Percentiles rank a stretch among this genome's conserved stretches.
phyloP scores from a whole-genome alignment of 2,329 filamentous ascomycete species.

The Curvularia sp. region DNA sequence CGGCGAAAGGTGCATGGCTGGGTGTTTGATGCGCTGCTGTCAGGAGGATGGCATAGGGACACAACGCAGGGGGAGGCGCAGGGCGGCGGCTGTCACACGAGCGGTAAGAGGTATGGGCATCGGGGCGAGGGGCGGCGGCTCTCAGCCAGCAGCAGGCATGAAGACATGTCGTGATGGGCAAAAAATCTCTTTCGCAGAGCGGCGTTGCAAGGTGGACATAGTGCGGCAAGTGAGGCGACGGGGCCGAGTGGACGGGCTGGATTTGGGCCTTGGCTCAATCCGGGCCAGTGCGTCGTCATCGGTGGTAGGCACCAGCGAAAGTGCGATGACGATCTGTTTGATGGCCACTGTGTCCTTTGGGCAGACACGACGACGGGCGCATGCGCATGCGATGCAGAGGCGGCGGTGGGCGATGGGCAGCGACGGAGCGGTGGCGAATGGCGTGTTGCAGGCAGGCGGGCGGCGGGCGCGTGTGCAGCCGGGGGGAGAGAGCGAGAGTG shows the following conservation, averaged over 20 bases:
- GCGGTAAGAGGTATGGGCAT: neutral
- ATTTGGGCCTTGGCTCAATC: conserved; percentile 24
- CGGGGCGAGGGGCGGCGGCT: conserved; percentile 17
- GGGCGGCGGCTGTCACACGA: conserved; percentile 1
- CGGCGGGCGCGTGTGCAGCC: too few relatives aligned
- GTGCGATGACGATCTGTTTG: conserved; percentile 12
- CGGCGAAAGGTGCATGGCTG: conserved; percentile 11
- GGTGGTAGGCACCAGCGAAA: conserved; percentile 20
- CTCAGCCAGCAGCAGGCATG: conserved; percentile 12
- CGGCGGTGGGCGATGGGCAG: neutral
- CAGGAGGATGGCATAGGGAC: neutral
- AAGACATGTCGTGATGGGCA: conserved; percentile 13
- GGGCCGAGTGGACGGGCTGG: conserved; percentile 32
- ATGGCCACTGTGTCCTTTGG: neutral
- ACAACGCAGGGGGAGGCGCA: conserved; percentile 12
- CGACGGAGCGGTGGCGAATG: neutral
- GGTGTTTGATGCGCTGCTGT: conserved; percentile 10
- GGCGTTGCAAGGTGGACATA: conserved; percentile 14
- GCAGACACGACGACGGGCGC: too few relatives aligned
- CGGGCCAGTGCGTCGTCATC: conserved; percentile 37
- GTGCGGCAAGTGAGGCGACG: conserved; percentile 32
- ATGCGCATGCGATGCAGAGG: neutral
- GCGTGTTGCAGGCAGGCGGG: neutral
- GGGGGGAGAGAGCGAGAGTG: conserved; percentile 14
- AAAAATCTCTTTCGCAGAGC: conserved; percentile 25